Percentiles rank a stretch among this genome's conserved stretches.
Evolutionary conservation across 768 basidiomycete genomes (phyloP).

Genomic region (Trametes cingulata): DNA sequence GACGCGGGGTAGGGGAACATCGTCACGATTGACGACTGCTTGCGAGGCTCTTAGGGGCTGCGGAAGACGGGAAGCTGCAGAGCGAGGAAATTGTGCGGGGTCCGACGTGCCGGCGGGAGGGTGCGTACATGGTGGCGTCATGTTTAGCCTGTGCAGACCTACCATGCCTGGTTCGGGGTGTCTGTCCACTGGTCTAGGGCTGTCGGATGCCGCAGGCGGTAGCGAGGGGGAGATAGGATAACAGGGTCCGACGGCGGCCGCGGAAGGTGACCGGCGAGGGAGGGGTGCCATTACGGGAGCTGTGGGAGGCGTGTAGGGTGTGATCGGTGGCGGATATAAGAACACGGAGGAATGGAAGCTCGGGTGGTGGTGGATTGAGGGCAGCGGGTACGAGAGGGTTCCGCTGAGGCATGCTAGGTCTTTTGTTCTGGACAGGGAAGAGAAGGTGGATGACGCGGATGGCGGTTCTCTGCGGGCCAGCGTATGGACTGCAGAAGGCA

Average conservation of each 20-base stretch:
- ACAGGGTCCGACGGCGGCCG: not conserved
- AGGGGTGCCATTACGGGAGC: not conserved
- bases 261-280: not conserved
- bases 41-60: too few relatives aligned
- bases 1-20: not conserved
- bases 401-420: not conserved
- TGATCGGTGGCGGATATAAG: slow-evolving; percentile 3
- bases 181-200: too few relatives aligned
- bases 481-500: too few relatives aligned
- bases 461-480: too few relatives aligned
- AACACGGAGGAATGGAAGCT: not conserved
- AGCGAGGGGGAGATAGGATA: not conserved
- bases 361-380: not conserved
- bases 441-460: too few relatives aligned
- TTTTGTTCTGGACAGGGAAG: too few relatives aligned
- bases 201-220: too few relatives aligned
- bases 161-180: too few relatives aligned
- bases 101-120: too few relatives aligned
- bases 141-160: not conserved
- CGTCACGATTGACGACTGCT: too few relatives aligned
- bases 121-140: not conserved
- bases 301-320: not conserved
- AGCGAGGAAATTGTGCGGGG: too few relatives aligned
- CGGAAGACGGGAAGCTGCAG: too few relatives aligned
- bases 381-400: not conserved